A percentile compares a stretch with the other conserved stretches of the same genome.
These are phyloP conservation scores for Kodamaea sp. DNA, from an alignment of 1,139 yeast species.

Conservation along the genomic window DNA sequence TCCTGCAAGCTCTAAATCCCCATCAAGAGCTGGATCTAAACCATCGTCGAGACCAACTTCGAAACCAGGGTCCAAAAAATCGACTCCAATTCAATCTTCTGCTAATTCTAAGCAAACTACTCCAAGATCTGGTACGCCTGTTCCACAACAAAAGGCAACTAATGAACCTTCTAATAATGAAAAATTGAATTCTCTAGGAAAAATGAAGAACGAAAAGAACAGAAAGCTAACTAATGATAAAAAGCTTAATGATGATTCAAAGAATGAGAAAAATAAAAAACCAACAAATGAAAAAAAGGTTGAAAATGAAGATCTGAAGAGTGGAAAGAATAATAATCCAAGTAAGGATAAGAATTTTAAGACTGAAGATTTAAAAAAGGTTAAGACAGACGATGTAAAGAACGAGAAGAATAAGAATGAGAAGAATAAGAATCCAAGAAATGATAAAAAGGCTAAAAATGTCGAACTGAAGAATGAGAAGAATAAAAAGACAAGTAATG, in stretches of 20 bases:
- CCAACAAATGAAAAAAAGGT: neutral
- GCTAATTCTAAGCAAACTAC: slow-evolving; percentile 2
- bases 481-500: neutral
- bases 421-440: neutral
- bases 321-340: too few species aligned
- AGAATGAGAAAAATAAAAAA: neutral
- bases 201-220: neutral
- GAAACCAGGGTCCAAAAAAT: neutral
- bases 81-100: neutral
- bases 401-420: neutral
- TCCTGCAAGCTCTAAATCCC: neutral
- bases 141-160: neutral
- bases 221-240: slow-evolving; percentile 1
- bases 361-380: neutral
- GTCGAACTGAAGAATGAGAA: neutral
- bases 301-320: too few species aligned
- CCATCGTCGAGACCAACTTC: neutral
- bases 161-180: neutral
- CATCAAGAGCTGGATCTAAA: neutral
- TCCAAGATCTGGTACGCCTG: slow-evolving; percentile 7
- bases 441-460: neutral
- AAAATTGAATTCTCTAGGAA: neutral
- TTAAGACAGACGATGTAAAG: too few species aligned
- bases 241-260: neutral
- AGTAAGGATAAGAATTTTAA: too few species aligned